These are phyloP conservation scores for Lactarius pseudohatsudake DNA, from an alignment of 768 basidiomycete species.

Conservation along the genomic window DNA sequence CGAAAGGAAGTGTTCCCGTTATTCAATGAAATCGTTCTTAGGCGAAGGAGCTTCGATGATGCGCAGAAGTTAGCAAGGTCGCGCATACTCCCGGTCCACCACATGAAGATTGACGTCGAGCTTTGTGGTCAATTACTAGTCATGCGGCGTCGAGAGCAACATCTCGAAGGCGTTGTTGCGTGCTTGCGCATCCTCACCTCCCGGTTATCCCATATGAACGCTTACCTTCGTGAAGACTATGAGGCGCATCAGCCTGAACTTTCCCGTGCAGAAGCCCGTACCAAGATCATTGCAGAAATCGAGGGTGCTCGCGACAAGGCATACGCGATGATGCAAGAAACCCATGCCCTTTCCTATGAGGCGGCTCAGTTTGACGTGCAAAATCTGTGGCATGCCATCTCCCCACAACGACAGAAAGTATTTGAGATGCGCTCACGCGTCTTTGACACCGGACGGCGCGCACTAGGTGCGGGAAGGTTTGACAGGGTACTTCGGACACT, in stretches of 20 bases:
- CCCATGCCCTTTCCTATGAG: conserved; percentile 70
- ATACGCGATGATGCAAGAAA: conserved; percentile 57
- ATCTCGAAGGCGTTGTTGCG: conserved; percentile 61
- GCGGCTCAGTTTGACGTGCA: conserved; percentile 63
- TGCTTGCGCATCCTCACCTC: conserved; percentile 58
- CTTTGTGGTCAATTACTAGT: conserved; percentile 72
- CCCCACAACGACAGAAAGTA: conserved; percentile 59
- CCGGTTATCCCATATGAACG: conserved; percentile 54
- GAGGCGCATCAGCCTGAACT: conserved; percentile 51
- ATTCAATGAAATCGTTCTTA: conserved; percentile 29
- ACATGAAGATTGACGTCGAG: conserved; percentile 78
- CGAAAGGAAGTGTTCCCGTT: not conserved
- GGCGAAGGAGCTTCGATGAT: conserved; percentile 69
- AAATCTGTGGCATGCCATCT: conserved; percentile 66
- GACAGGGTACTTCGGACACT: conserved; percentile 70
- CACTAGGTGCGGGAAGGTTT: conserved; percentile 57
- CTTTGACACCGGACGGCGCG: conserved; percentile 59
- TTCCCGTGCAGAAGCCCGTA: conserved; percentile 45
- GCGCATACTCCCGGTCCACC: conserved; percentile 53
- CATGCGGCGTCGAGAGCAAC: conserved; percentile 64
- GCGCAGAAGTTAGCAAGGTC: conserved; percentile 48
- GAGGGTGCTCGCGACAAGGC: conserved; percentile 51
- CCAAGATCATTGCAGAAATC: conserved; percentile 50
- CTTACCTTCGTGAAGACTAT: conserved; percentile 58
- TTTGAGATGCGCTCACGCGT: conserved; percentile 65